Base-by-base conservation (phyloP, 768 basidiomycete genomes). In the Ramaria sp. region DNA sequence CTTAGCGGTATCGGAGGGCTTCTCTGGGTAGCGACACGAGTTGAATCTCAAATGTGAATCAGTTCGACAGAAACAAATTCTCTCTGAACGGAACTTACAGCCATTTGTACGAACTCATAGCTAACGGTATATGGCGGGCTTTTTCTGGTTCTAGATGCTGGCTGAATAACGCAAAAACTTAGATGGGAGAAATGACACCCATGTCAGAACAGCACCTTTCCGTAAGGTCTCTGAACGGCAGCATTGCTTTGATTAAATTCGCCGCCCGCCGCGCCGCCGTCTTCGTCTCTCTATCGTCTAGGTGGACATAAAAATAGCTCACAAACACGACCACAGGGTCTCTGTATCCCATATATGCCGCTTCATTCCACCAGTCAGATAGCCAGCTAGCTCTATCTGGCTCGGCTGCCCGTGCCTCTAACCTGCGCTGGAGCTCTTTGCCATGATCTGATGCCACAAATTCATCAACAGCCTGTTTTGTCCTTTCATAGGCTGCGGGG, bases 301-400 rank as follows among this genome's bases (percentile, higher is more conserved):
- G 68, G 69, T 98, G 94, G 9, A 93, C 79, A 68, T 90, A 99
- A 73, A 87, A 98, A 74, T 99, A 99, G 77, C 86, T 91, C 64
- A 94, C 91, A 61, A 83, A 88, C 13, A 94, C 88, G 31, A 94
- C 86, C 49, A 96, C 89, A 1, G 93, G 84, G 63, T 95, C 94
- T 49, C 90, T 79, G 66, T 89, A 90, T 6, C 74, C 85, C 86
- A 91, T 84, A 67, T 88, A 90, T 17, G 94, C 94, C 4, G 69
- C 80, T 37, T 96, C 91, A 70, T 98, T 94, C 95, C 95, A 99
- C 96, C 96, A 99, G 52, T 95, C 91, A 48, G 80, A 78, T n/a
- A 99, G 76, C 96, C 96, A 99, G 73, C 78, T 93, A 63, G 73
- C 74, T 53, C 72, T 69, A 17, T 70, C 69, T 1, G 80, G 78